phyloP scores from a whole-genome alignment of 176 grass and related monocot genomes.

The Oryza glumipatula region DNA sequence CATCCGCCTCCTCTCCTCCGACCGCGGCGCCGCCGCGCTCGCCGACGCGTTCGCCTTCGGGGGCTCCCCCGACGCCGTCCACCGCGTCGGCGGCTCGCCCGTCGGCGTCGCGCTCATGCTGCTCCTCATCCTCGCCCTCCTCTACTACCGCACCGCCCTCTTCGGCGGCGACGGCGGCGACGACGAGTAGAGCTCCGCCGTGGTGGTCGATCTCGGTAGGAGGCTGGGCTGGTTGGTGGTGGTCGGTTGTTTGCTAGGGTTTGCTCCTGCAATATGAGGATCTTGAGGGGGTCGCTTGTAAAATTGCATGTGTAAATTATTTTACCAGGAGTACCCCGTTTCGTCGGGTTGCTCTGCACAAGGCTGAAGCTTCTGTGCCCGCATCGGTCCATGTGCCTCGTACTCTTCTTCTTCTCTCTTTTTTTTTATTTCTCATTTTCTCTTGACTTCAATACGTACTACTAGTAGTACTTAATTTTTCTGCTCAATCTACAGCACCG shows the following conservation, averaged over 20 bases:
- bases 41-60: conserved; percentile 56
- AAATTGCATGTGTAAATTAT: conserved; percentile 36
- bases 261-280: conserved; percentile 10
- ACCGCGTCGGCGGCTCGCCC: conserved; percentile 68
- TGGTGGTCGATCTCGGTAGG: neutral
- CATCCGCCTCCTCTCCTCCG: conserved; percentile 76
- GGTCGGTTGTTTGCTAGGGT: neutral
- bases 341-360: neutral
- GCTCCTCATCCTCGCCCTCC: conserved; percentile 70
- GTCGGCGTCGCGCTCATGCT: conserved; percentile 70
- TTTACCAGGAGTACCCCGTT: neutral
- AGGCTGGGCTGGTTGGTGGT: neutral
- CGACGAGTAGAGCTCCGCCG: conserved; percentile 34
- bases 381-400: conserved; percentile 33
- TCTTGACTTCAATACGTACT: no score
- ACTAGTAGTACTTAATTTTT: no score
- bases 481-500: no score
- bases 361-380: conserved; percentile 46
- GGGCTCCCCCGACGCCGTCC: conserved; percentile 75
- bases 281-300: conserved; percentile 5
- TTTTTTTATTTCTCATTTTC: no score
- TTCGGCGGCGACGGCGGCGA: conserved; percentile 53
- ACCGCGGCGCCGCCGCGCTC: conserved; percentile 61
- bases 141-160: conserved; percentile 69
- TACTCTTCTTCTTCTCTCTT: neutral